These are phyloP conservation scores for Teratosphaeria pseudoeucalypti DNA, from an alignment of 2,329 filamentous ascomycete species.

Conservation along the genomic window DNA sequence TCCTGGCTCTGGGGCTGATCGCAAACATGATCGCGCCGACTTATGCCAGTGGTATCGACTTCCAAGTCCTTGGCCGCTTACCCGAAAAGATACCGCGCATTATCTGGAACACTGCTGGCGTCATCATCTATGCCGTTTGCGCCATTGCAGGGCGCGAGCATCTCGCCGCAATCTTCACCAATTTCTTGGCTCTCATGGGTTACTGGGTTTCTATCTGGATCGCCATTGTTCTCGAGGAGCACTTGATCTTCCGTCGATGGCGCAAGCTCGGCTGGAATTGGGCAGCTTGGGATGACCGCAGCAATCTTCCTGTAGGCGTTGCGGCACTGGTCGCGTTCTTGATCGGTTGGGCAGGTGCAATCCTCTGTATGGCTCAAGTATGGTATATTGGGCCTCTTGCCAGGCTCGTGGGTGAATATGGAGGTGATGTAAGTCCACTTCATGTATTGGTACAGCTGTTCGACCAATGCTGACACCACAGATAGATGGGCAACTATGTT, in stretches of 20 bases:
- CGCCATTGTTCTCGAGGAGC: slow-evolving; percentile 51
- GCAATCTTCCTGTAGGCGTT: slow-evolving; percentile 50
- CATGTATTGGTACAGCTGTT: neutral
- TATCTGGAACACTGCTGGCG: slow-evolving; percentile 53
- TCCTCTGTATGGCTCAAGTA: slow-evolving; percentile 58
- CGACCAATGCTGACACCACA: neutral
- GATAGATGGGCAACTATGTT: slow-evolving; percentile 48
- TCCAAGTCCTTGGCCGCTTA: slow-evolving; percentile 54
- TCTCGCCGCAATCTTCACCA: slow-evolving; percentile 55
- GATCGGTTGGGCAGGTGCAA: slow-evolving; percentile 54
- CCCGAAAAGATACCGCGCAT: slow-evolving; percentile 50
- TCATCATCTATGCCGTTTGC: slow-evolving; percentile 54
- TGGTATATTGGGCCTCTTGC: slow-evolving; percentile 60
- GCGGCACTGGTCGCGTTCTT: slow-evolving; percentile 53
- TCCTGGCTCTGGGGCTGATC: slow-evolving; percentile 54
- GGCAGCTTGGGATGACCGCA: slow-evolving; percentile 49
- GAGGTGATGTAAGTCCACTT: slow-evolving; percentile 42
- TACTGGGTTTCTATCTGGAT: slow-evolving; percentile 61
- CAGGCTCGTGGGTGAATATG: slow-evolving; percentile 45
- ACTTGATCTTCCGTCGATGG: slow-evolving; percentile 48
- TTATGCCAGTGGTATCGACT: slow-evolving; percentile 57
- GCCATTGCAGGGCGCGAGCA: slow-evolving; percentile 52
- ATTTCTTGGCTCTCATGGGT: slow-evolving; percentile 60
- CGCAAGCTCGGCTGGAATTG: slow-evolving; percentile 45
- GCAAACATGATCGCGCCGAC: slow-evolving; percentile 56